phyloP scores from a whole-genome alignment of 306 rosid species.

The Cucumis hystrix region DNA sequence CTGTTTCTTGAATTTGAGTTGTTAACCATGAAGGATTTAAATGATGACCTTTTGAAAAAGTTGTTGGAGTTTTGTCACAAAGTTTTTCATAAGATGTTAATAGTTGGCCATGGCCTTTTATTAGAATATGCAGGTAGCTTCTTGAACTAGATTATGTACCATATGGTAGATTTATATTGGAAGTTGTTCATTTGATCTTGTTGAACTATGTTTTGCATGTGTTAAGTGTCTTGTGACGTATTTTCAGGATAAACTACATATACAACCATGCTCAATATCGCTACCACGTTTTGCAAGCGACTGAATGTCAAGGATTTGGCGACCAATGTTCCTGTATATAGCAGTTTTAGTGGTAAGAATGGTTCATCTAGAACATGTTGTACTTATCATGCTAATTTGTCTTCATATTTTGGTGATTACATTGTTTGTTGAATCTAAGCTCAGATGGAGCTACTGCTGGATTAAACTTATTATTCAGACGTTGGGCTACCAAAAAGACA shows the following conservation, averaged over 20 bases:
- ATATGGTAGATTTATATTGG: neutral
- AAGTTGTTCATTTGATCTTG: neutral
- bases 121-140: neutral
- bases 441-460: conserved; percentile 65
- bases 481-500: conserved; percentile 84
- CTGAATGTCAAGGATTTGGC: conserved; percentile 45
- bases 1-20: too few relatives aligned
- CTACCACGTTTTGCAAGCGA: conserved; percentile 46
- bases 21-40: neutral
- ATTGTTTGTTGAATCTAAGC: conserved; percentile 5
- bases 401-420: neutral
- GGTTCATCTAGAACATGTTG: neutral
- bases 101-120: neutral
- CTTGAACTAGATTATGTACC: neutral
- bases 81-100: neutral
- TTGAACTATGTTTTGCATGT: neutral
- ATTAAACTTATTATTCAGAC: conserved; percentile 52
- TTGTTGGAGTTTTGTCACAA: neutral
- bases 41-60: neutral
- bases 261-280: conserved; percentile 32
- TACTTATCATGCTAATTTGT: conserved; percentile 3
- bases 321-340: conserved; percentile 45
- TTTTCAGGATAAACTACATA: neutral
- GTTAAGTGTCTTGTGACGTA: neutral
- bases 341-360: conserved; percentile 40